phyloP scores from a whole-genome alignment of 2,329 filamentous ascomycete genomes.

The Lasiodiplodia sp. region DNA sequence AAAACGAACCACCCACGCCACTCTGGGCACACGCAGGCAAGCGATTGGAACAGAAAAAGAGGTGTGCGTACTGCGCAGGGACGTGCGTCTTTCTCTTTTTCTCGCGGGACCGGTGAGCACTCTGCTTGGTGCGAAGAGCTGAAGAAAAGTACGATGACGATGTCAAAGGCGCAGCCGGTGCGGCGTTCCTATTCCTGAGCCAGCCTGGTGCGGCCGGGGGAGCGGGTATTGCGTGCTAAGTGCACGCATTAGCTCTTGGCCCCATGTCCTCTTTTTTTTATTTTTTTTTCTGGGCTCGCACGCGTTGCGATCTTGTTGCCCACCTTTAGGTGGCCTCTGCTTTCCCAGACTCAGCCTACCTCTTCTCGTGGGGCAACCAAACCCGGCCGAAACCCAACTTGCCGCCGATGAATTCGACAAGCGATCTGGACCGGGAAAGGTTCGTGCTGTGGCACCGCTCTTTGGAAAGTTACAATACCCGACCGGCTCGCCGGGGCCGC shows the following conservation, averaged over 20 bases:
- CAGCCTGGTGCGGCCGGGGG: constrained; percentile 25
- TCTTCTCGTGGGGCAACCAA: not conserved
- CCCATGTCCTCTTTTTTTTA: constrained; percentile 10
- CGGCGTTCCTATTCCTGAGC: constrained; percentile 22
- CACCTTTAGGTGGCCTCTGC: constrained; percentile 7
- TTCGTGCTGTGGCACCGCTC: constrained; percentile 4
- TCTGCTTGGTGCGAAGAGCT: not conserved
- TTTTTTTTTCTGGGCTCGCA: not conserved
- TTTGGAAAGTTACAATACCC: constrained; percentile 5
- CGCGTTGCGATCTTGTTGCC: not conserved
- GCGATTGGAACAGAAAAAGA: not conserved
- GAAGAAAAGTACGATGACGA: constrained; percentile 23
- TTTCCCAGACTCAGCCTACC: not conserved
- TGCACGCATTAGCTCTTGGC: constrained; percentile 20
- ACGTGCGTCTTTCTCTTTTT: not conserved
- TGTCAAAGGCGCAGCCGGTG: not conserved
- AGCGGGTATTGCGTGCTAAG: constrained; percentile 26
- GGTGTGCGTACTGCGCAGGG: not conserved
- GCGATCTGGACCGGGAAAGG: constrained; percentile 12
- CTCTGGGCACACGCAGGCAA: not conserved
- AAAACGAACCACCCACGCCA: no score
- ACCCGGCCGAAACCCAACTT: not conserved
- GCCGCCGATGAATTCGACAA: not conserved
- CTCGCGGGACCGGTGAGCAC: constrained; percentile 10
- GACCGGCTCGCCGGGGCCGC: constrained; percentile 5